These are phyloP conservation scores for Sextonia rubra DNA, from an alignment of 164 flowering plant genomes.

Conservation along the genomic window DNA sequence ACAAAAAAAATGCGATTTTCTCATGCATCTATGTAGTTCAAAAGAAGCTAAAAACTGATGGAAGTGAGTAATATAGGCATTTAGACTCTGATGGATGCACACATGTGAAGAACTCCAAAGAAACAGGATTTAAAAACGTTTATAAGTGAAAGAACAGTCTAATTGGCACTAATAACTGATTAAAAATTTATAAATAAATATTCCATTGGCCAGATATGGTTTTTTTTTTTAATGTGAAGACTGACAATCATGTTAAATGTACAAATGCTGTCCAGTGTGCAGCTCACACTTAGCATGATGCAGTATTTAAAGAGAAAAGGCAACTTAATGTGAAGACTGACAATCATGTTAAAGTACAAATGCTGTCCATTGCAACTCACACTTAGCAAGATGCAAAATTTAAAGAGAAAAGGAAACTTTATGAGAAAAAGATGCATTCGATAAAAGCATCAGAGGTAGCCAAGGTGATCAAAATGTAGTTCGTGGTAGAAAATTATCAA, in stretches of 20 bases:
- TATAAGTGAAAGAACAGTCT: not conserved
- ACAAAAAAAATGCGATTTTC: not conserved
- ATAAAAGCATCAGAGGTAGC: too few relatives aligned
- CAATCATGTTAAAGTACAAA: not conserved
- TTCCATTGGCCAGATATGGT: too few relatives aligned
- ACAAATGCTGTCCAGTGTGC: not conserved
- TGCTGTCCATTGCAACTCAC: not conserved
- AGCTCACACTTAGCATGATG: not conserved
- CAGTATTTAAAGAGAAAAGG: not conserved
- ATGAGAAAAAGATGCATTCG: too few relatives aligned
- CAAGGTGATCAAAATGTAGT: too few relatives aligned
- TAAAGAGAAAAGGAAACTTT: not conserved
- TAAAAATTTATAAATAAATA: too few relatives aligned
- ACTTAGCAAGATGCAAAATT: not conserved
- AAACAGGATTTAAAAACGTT: not conserved
- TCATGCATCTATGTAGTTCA: not conserved
- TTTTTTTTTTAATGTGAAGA: too few relatives aligned
- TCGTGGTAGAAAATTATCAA: not conserved
- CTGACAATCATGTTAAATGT: not conserved
- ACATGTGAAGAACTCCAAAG: constrained; percentile 1
- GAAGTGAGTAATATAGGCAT: not conserved
- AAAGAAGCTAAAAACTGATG: not conserved
- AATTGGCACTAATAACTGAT: not conserved
- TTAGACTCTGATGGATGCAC: not conserved
- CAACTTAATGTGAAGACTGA: too few relatives aligned